These are phyloP conservation scores for Trichosanthes cucumerina DNA, from an alignment of 306 rosid species.

Conservation along the genomic window DNA sequence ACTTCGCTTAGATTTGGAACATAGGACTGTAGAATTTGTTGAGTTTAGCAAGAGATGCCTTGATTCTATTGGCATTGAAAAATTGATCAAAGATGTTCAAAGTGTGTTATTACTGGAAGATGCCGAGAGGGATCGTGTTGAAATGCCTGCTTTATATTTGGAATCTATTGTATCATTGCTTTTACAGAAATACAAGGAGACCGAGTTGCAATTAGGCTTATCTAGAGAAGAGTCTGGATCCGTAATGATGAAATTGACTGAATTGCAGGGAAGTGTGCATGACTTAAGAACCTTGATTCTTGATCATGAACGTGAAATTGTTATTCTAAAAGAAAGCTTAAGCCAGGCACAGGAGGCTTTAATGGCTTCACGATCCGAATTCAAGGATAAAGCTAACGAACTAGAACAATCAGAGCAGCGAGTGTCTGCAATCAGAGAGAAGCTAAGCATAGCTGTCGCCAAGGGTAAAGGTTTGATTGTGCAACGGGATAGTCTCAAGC, in stretches of 20 bases:
- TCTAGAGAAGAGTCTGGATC: conserved; percentile 42
- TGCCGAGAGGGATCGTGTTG: conserved; percentile 20
- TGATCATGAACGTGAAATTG: conserved; percentile 63
- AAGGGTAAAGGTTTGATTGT: conserved; percentile 94
- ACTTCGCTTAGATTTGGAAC: conserved; percentile 52
- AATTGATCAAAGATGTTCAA: conserved; percentile 46
- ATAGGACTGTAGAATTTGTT: conserved; percentile 43
- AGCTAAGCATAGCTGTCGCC: conserved; percentile 91
- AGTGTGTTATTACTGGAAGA: conserved; percentile 41
- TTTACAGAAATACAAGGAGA: conserved; percentile 54
- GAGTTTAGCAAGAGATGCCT: conserved; percentile 48
- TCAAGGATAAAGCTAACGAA: conserved; percentile 51
- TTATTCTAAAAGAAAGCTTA: conserved; percentile 67
- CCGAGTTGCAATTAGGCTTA: conserved; percentile 40
- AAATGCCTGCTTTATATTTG: conserved; percentile 41
- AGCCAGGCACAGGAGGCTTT: conserved; percentile 59
- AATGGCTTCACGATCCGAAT: conserved; percentile 35
- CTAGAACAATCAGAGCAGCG: conserved; percentile 80
- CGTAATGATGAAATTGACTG: conserved; percentile 36
- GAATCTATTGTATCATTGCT: conserved; percentile 49
- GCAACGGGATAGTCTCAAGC: conserved; percentile 85
- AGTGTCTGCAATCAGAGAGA: conserved; percentile 70
- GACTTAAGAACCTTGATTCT: conserved; percentile 31
- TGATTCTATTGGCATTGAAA: conserved; percentile 40
- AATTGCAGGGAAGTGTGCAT: conserved; percentile 45